phyloP scores from a whole-genome alignment of 1,284 basidiomycete genomes.

The Mycosarcoma maydis region DNA sequence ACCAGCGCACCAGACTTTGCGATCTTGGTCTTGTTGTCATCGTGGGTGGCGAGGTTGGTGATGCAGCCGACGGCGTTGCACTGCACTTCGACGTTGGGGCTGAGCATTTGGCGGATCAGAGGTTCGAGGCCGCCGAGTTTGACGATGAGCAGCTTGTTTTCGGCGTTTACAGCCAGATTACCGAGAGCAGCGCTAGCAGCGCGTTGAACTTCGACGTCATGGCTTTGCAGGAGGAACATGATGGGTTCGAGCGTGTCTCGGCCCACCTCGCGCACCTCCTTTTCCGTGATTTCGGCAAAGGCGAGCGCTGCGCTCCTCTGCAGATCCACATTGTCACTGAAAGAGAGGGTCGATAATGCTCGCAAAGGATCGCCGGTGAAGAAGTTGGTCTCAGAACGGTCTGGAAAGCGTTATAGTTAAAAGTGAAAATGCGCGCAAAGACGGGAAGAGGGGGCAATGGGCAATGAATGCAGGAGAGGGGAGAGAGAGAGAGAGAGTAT shows the following conservation, averaged over 20 bases:
- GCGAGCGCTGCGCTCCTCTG: constrained; percentile 97
- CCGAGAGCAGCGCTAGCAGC: constrained; percentile 98
- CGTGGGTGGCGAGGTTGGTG: constrained; percentile 97
- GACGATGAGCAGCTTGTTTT: constrained; percentile 99
- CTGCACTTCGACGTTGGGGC: constrained; percentile 98
- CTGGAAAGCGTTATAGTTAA: too few relatives aligned
- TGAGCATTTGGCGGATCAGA: constrained; percentile 97
- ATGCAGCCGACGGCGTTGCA: constrained; percentile 99
- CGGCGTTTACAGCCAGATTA: constrained; percentile 97
- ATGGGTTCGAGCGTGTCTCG: constrained; percentile 98
- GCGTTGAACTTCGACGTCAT: constrained; percentile 98
- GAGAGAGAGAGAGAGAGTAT: neutral
- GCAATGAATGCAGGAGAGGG: neutral
- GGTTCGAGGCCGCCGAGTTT: constrained; percentile 97
- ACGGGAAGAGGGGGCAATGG: too few relatives aligned
- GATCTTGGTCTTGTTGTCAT: constrained; percentile 99
- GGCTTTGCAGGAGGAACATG: constrained; percentile 94
- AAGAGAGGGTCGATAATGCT: constrained; percentile 94
- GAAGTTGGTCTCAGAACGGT: constrained; percentile 67
- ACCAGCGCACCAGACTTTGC: constrained; percentile 98
- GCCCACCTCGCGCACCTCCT: constrained; percentile 96
- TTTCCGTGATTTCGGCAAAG: constrained; percentile 99
- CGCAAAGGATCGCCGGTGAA: constrained; percentile 77
- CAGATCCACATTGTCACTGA: constrained; percentile 98
- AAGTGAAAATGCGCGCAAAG: too few relatives aligned